Evolutionary conservation across 2,329 filamentous ascomycete species (phyloP).

Genomic region (Zalaria sp.): DNA sequence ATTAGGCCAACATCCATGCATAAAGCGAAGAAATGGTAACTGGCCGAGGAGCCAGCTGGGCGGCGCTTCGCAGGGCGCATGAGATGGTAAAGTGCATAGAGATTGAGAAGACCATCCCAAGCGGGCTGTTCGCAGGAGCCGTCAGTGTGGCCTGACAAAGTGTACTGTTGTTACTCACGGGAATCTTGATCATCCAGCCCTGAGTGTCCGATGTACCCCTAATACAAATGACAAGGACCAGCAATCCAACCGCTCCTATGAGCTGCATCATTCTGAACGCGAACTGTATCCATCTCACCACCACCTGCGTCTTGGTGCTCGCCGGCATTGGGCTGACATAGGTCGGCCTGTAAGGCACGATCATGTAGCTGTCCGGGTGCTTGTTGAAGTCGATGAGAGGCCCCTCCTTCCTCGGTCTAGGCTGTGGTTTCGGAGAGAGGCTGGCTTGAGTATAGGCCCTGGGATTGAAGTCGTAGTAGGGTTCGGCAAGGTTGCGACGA

Average conservation of each 20-base stretch:
- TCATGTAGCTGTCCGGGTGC: constrained; percentile 64
- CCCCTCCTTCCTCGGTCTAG: constrained; percentile 53
- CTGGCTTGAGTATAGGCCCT: constrained; percentile 74
- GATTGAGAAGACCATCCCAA: constrained; percentile 54
- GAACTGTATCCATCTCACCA: constrained; percentile 55
- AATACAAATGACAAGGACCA: constrained; percentile 67
- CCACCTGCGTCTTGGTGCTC: constrained; percentile 53
- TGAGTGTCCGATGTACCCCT: constrained; percentile 49
- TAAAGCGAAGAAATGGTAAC: constrained; percentile 75
- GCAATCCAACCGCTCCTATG: constrained; percentile 52
- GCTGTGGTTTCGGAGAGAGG: constrained; percentile 38
- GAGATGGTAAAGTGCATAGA: constrained; percentile 74
- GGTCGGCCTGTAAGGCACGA: constrained; percentile 47
- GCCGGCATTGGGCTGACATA: constrained; percentile 53
- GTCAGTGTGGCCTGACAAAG: not conserved
- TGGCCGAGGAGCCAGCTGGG: constrained; percentile 66
- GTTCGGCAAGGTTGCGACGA: constrained; percentile 36
- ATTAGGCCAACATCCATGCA: constrained; percentile 56
- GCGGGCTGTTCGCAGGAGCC: constrained; percentile 42
- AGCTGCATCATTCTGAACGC: constrained; percentile 52
- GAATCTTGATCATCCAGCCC: constrained; percentile 63
- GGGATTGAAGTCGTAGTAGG: constrained; percentile 58
- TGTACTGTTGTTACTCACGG: constrained; percentile 39
- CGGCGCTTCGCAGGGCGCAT: constrained; percentile 54
- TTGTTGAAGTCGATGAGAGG: constrained; percentile 71